Percentiles rank a stretch among this genome's conserved stretches.
These are phyloP conservation scores for Whalleya microplaca DNA, from an alignment of 2,329 filamentous ascomycete genomes.

Conservation along the genomic window DNA sequence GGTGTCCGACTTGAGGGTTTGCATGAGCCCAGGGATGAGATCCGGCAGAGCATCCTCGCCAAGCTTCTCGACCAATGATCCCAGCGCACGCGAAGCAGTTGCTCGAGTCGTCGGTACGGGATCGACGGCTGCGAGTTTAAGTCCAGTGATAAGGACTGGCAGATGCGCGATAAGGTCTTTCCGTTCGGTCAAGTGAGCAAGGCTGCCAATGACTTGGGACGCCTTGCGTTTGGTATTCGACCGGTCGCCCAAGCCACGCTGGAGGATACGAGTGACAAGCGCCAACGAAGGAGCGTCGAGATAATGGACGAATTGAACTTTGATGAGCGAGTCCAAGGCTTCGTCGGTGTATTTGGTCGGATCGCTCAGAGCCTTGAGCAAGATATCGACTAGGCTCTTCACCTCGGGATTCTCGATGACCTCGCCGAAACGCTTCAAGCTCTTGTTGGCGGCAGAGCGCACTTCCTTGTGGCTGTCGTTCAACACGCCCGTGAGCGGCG, in stretches of 20 bases:
- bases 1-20: conserved; percentile 95
- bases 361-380: conserved; percentile 95
- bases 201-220: conserved; percentile 94
- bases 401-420: conserved; percentile 98
- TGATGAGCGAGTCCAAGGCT: conserved; percentile 90
- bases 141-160: conserved; percentile 86
- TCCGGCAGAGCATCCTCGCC: conserved; percentile 96
- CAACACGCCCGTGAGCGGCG: conserved; percentile 87
- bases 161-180: conserved; percentile 91
- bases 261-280: conserved; percentile 90
- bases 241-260: conserved; percentile 86
- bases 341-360: conserved; percentile 97
- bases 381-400: conserved; percentile 85
- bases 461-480: conserved; percentile 99
- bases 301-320: conserved; percentile 98
- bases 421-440: conserved; percentile 95
- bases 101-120: conserved; percentile 95
- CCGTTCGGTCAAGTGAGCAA: conserved; percentile 94
- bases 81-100: conserved; percentile 92
- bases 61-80: conserved; percentile 96
- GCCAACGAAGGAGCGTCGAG: conserved; percentile 96
- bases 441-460: conserved; percentile 86
- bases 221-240: conserved; percentile 97
- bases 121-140: conserved; percentile 88
- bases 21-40: conserved; percentile 96